These are phyloP conservation scores for Azolla pinnata DNA, from an alignment of 75 land plant species.

Conservation along the genomic window DNA sequence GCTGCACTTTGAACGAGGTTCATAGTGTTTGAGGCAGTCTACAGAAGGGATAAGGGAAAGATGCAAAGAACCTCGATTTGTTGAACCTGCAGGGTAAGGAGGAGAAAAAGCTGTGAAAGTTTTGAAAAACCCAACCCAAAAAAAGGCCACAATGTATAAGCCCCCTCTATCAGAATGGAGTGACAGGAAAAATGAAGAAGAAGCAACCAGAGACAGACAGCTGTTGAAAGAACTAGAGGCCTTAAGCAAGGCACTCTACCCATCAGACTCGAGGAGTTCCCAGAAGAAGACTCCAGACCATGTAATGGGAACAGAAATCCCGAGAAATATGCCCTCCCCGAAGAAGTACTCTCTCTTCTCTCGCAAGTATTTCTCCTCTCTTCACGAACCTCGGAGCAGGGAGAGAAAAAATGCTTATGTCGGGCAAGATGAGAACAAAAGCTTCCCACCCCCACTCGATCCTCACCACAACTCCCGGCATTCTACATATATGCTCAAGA, in stretches of 20 bases:
- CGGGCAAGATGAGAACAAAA: neutral
- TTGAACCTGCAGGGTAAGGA: too few species aligned
- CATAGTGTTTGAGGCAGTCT: too few species aligned
- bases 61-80: too few species aligned
- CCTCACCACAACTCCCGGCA: neutral
- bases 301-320: neutral
- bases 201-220: conserved; percentile 17
- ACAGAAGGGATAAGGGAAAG: too few species aligned
- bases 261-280: too few species aligned
- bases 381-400: neutral
- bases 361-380: conserved; percentile 1
- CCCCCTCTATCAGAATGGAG: too few species aligned
- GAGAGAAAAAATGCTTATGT: neutral
- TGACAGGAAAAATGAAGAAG: too few species aligned
- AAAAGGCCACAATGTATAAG: too few species aligned
- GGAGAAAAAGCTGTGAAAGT: too few species aligned
- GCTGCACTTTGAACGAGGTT: too few species aligned
- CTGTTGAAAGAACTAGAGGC: conserved; percentile 66
- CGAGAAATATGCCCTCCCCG: neutral
- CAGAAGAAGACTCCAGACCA: neutral
- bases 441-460: neutral
- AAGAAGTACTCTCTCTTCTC: conserved; percentile 6
- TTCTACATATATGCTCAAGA: too few species aligned
- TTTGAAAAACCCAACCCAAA: too few species aligned
- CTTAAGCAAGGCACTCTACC: conserved; percentile 55